These are phyloP conservation scores for Cunninghamia lanceolata DNA, from an alignment of 75 land plant species.

Conservation along the genomic window DNA sequence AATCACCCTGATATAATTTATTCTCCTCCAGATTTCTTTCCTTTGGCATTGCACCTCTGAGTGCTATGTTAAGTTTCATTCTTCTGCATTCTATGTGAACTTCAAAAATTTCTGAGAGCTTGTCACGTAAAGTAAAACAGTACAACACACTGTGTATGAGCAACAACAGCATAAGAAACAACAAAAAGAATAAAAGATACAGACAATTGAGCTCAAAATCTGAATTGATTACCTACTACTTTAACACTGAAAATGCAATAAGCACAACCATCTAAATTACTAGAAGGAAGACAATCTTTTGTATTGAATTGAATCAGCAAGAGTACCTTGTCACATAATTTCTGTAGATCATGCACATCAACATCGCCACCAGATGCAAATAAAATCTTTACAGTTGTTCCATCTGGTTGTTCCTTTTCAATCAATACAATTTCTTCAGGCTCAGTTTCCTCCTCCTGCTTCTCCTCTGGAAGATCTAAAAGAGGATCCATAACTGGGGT, in stretches of 20 bases:
- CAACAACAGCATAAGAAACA: not conserved
- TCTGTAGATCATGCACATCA: constrained; percentile 84
- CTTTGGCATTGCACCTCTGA: not conserved
- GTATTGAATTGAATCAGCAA: not conserved
- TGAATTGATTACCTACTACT: not conserved
- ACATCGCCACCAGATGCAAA: constrained; percentile 83
- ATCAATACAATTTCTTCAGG: constrained; percentile 68
- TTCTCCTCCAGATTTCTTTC: not conserved
- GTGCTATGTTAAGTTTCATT: not conserved
- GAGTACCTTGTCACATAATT: constrained; percentile 82
- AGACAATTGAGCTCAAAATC: not conserved
- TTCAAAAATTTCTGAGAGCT: not conserved
- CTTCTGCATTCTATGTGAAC: not conserved
- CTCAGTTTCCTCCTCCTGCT: constrained; percentile 55
- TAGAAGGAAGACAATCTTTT: not conserved
- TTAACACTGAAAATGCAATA: not conserved
- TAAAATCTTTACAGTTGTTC: constrained; percentile 69
- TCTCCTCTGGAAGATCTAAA: constrained; percentile 37
- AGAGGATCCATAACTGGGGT: constrained; percentile 63
- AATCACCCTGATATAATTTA: not conserved
- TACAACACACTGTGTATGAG: not conserved
- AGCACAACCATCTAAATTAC: not conserved
- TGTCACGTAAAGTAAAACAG: not conserved
- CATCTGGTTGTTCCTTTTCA: constrained; percentile 73
- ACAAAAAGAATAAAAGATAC: not conserved